Evolutionary conservation across 2,329 filamentous ascomycete species (phyloP), one percentile per base, ranked within the genome.

Genomic region (Ustulina deusta): DNA sequence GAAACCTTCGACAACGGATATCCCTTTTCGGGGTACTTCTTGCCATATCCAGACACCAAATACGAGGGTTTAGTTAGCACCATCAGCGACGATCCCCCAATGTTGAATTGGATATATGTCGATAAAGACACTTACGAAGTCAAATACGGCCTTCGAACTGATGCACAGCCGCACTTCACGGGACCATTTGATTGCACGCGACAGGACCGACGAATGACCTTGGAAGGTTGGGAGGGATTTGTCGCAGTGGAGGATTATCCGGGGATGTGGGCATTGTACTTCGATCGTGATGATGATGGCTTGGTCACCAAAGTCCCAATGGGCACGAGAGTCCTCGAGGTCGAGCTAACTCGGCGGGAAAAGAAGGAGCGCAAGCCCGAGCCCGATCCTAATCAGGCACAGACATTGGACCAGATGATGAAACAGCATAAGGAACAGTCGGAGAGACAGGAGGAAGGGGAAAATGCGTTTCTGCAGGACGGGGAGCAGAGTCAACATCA

Each of bases 1-100:
- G 52, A 73, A 71, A 60, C 69, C 74, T 60, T 74, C 69, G 64
- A 54, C 1, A 77, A 78, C 58, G 82, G 84, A 2, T 85, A 88
- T 73, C 82, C 83, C 0, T 88, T 87, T 72, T 81, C 84, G 3
- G 86, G 86, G 29, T 88, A 89, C 72, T 88, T 83, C 70, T 78
- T 88, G 25, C 85, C 86, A 1, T 88, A 88, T 69, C 86, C 86
- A 2, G 86, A 86, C n/a, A 70, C 79, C n/a, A 66, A 76, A 29
- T 79, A 82, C 49, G 79, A 83, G 42, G 83, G 83, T 3, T 75
- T 85, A 1, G 83, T 85, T 32, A 84, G 81, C 55, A 84, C 82
- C 10, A 84, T 85, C 44, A 83, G 80, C 38, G 80, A 84, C 58
- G 81, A 81, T 15, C 81, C 83, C n/a, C 83, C 83, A 0, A 80